Conservation (phyloP, 192 early-diverging fungal species). For the Coemansia sp. region DNA sequence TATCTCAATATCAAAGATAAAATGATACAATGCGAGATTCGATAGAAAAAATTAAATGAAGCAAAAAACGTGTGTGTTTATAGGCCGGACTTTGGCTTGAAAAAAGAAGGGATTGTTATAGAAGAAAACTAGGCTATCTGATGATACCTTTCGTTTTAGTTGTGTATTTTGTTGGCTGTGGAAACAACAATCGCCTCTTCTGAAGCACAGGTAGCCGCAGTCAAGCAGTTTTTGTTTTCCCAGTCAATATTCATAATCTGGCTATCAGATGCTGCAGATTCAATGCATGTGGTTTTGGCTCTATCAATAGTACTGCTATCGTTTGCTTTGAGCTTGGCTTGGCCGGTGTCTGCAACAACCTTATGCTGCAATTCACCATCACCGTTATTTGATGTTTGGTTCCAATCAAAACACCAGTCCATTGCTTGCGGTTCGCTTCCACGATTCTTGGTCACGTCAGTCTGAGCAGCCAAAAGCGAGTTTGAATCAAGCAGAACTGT, state of each 20-base stretch:
- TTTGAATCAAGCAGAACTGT: conserved; percentile 33
- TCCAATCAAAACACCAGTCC: conserved; percentile 47
- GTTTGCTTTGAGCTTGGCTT: not conserved
- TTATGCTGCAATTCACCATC: not conserved
- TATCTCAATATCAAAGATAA: no score
- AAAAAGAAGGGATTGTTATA: no score
- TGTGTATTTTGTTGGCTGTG: not conserved
- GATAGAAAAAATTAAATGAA: no score
- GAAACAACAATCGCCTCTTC: not conserved
- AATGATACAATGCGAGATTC: no score
- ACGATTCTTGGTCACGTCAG: conserved; percentile 2
- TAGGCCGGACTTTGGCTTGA: no score
- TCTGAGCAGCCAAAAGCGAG: conserved; percentile 20
- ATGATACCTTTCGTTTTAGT: not conserved
- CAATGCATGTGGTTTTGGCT: not conserved
- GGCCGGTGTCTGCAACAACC: not conserved
- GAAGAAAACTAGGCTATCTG: no score
- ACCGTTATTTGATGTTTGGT: not conserved
- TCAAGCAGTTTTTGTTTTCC: not conserved
- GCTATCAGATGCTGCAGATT: not conserved
- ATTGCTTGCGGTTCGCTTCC: conserved; percentile 21
- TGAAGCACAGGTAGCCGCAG: not conserved
- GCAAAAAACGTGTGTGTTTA: no score
- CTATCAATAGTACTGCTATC: not conserved
- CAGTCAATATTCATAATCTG: conserved; percentile 6